Conservation (phyloP, 768 basidiomycete species). For the Naganishia kalamii region DNA sequence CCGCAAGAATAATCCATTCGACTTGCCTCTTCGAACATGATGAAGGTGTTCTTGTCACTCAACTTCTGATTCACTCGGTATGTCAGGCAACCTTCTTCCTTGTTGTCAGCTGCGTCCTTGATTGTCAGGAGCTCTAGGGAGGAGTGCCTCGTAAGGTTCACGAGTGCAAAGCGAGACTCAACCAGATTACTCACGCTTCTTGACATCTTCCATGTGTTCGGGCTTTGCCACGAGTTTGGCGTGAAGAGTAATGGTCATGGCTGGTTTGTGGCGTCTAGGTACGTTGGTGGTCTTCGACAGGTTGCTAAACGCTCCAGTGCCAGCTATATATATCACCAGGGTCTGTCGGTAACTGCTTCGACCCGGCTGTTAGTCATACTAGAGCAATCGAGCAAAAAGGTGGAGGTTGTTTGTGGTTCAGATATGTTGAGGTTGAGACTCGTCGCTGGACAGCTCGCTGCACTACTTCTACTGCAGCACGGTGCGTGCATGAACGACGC, state of each 20-base stretch:
- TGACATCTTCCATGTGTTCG: slow-evolving; percentile 11
- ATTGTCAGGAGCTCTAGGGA: background rate
- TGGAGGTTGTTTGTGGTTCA: too few relatives aligned
- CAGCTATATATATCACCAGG: too few relatives aligned
- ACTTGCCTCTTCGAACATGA: slow-evolving; percentile 21
- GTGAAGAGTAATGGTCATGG: slow-evolving; percentile 21
- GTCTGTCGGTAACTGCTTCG: too few relatives aligned
- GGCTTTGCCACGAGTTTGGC: slow-evolving; percentile 12
- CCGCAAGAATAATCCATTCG: background rate
- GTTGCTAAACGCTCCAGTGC: too few relatives aligned
- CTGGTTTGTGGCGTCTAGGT: too few relatives aligned
- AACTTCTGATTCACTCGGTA: slow-evolving; percentile 6
- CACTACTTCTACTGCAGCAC: too few relatives aligned
- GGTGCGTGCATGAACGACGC: too few relatives aligned
- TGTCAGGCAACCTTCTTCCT: slow-evolving; percentile 18
- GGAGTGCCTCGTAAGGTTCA: background rate
- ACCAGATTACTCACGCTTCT: slow-evolving; percentile 1
- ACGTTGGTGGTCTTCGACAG: too few relatives aligned
- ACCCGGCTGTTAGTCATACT: too few relatives aligned
- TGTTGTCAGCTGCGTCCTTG: slow-evolving; percentile 6
- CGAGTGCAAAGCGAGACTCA: background rate
- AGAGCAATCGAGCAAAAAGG: too few relatives aligned
- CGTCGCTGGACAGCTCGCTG: too few relatives aligned
- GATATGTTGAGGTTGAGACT: too few relatives aligned
- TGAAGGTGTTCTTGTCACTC: slow-evolving; percentile 12